A percentile compares a stretch with the other conserved stretches of the same genome.
phyloP scores from a whole-genome alignment of 768 basidiomycete genomes.

The Podaxis sp. region DNA sequence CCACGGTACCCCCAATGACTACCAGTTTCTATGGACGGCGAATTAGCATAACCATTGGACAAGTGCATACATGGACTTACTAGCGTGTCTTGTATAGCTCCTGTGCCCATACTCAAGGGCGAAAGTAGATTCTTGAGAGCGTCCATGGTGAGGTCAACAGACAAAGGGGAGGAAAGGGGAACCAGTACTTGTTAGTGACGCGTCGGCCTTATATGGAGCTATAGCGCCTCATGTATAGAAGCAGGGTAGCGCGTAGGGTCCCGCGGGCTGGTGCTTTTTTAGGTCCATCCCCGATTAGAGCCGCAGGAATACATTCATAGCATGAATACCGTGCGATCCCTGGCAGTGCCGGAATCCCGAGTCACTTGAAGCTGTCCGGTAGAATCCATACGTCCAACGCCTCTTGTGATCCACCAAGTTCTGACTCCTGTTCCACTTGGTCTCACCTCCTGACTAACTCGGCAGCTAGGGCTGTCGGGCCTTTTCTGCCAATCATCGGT shows the following conservation, averaged over 20 bases:
- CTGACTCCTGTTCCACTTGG: neutral
- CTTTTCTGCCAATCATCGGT: conserved; percentile 1
- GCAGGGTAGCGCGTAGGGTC: conserved; percentile 33
- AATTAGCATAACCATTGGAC: conserved; percentile 11
- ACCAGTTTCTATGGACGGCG: conserved; percentile 68
- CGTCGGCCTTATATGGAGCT: conserved; percentile 42
- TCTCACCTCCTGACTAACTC: neutral
- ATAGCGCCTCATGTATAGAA: conserved; percentile 43
- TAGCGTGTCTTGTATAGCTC: conserved; percentile 76
- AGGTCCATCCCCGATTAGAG: conserved; percentile 11
- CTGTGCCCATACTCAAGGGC: conserved; percentile 66
- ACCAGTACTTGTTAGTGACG: conserved; percentile 26
- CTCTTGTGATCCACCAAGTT: neutral
- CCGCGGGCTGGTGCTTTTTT: neutral
- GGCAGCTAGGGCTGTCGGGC: neutral
- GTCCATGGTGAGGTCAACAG: conserved; percentile 52
- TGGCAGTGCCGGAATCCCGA: conserved; percentile 11
- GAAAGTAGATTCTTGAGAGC: conserved; percentile 69
- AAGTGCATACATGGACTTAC: conserved; percentile 37
- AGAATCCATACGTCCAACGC: neutral
- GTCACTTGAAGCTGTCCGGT: too few species aligned
- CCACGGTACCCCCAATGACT: conserved; percentile 86
- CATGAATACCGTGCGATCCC: conserved; percentile 7
- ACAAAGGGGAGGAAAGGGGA: conserved; percentile 27
- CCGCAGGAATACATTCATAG: conserved; percentile 1